Evolutionary conservation across 768 basidiomycete species (phyloP).

Genomic region (Tephrocybe sp.): DNA sequence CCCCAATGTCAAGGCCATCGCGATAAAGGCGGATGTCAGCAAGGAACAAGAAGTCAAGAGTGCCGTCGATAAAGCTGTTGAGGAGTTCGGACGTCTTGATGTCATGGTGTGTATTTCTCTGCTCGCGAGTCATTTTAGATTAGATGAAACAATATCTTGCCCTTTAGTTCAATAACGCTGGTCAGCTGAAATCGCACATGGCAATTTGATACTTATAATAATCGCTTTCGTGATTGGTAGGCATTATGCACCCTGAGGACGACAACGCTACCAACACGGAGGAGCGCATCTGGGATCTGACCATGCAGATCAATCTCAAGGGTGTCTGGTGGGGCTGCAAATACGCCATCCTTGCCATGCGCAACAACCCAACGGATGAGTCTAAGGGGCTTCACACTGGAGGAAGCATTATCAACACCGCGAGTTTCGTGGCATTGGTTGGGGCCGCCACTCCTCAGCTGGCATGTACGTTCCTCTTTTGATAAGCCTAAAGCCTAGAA

Average conservation of each 20-base stretch:
- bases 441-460: conserved; percentile 98
- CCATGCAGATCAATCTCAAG: conserved; percentile 93
- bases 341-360: conserved; percentile 96
- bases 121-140: not conserved
- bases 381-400: conserved; percentile 76
- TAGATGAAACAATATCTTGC: not conserved
- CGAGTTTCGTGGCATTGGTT: conserved; percentile 93
- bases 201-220: not conserved
- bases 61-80: conserved; percentile 75
- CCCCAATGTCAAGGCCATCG: conserved; percentile 66
- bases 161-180: conserved; percentile 88
- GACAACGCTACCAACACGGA: conserved; percentile 96
- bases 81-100: conserved; percentile 90
- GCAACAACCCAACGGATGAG: conserved; percentile 81
- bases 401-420: conserved; percentile 96
- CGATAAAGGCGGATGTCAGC: conserved; percentile 81
- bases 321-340: conserved; percentile 99
- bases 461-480: conserved; percentile 68
- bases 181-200: conserved; percentile 28
- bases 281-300: conserved; percentile 94
- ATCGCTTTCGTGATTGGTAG: conserved; percentile 29
- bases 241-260: conserved; percentile 98
- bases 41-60: conserved; percentile 85
- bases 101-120: conserved; percentile 67
- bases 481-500: not conserved